phyloP scores from a whole-genome alignment of 352 stramenopile genomes.

The Pythium dissimile region DNA sequence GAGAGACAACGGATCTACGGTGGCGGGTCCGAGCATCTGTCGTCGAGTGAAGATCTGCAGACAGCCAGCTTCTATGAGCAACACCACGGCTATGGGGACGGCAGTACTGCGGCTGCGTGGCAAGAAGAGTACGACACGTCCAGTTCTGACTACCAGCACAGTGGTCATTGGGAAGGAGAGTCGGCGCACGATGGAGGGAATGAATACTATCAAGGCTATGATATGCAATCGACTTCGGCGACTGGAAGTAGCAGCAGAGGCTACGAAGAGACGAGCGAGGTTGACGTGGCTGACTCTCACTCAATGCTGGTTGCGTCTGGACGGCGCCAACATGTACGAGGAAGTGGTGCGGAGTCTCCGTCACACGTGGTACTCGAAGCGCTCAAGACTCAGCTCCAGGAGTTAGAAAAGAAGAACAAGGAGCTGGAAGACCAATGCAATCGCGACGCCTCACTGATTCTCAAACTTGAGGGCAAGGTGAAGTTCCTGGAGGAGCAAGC shows the following conservation, averaged over 20 bases:
- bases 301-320: constrained; percentile 16
- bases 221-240: not conserved
- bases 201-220: constrained; percentile 5
- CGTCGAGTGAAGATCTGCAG: constrained; percentile 16
- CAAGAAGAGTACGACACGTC: not conserved
- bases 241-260: constrained; percentile 10
- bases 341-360: constrained; percentile 8
- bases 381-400: constrained; percentile 8
- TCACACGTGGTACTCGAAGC: constrained; percentile 11
- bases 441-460: constrained; percentile 7
- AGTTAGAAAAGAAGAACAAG: constrained; percentile 12
- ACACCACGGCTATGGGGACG: not conserved
- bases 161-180: not conserved
- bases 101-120: not conserved
- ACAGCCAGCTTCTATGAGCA: constrained; percentile 35
- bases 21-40: not conserved
- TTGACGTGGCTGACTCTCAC: constrained; percentile 10
- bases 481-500: not conserved
- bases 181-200: not conserved
- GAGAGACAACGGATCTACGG: constrained; percentile 32
- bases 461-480: constrained; percentile 12
- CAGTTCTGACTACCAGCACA: not conserved
- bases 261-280: constrained; percentile 11
- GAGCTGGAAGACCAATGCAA: constrained; percentile 2
- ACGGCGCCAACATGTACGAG: constrained; percentile 5